These are phyloP conservation scores for Ceratobasidium sp. DNA, from an alignment of 1,284 basidiomycete genomes.

Conservation along the genomic window DNA sequence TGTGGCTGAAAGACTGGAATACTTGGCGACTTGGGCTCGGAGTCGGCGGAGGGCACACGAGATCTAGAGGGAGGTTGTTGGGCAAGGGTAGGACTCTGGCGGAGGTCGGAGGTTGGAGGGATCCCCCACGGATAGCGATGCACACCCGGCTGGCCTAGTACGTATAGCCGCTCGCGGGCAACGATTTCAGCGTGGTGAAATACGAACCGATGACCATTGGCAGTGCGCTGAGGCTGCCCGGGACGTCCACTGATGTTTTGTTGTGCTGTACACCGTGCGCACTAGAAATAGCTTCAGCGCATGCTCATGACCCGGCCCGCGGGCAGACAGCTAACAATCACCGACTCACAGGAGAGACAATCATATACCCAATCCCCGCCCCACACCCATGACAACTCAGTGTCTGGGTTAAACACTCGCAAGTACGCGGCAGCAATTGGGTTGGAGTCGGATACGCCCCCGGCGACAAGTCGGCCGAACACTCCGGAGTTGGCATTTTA, in stretches of 20 bases:
- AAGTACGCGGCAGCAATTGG: constrained; percentile 65
- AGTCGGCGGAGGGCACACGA: constrained; percentile 34
- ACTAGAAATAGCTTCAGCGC: constrained; percentile 56
- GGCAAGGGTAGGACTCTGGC: constrained; percentile 6
- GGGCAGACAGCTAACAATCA: constrained; percentile 41
- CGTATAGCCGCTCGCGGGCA: constrained; percentile 76
- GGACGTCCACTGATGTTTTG: constrained; percentile 57
- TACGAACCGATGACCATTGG: constrained; percentile 87
- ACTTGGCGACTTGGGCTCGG: constrained; percentile 38
- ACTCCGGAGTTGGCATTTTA: constrained; percentile 27
- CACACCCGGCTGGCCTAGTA: constrained; percentile 76
- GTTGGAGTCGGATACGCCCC: constrained; percentile 63
- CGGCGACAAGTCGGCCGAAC: constrained; percentile 49
- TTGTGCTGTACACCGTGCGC: constrained; percentile 72
- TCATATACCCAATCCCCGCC: constrained; percentile 78
- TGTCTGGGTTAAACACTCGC: constrained; percentile 76
- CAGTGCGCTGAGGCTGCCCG: constrained; percentile 61
- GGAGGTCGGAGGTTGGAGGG: constrained; percentile 20
- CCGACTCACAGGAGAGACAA: constrained; percentile 68
- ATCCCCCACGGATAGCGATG: constrained; percentile 42
- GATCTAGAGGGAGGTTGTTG: constrained; percentile 31
- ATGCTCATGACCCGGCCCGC: constrained; percentile 39
- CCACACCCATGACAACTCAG: constrained; percentile 87
- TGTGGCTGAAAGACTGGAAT: constrained; percentile 42
- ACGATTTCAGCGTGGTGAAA: constrained; percentile 83